Conservation (phyloP, 352 stramenopile species). For the Phytophthora europaea region DNA sequence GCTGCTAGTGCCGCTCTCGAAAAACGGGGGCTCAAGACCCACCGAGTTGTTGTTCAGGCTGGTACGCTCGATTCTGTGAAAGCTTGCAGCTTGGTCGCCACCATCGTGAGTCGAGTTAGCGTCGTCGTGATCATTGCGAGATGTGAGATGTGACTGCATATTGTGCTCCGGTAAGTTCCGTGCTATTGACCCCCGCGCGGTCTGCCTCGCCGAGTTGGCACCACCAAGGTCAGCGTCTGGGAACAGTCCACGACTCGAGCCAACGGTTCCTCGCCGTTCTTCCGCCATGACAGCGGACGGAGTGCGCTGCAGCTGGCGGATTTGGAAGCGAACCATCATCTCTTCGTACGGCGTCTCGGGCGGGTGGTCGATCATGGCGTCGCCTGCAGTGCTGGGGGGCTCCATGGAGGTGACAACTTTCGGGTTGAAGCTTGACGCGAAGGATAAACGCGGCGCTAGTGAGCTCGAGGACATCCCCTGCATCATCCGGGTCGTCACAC, state of each 20-base stretch:
- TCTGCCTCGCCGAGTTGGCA: not conserved
- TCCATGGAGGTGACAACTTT: not conserved
- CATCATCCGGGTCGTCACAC: not conserved
- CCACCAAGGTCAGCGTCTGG: not conserved
- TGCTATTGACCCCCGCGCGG: not conserved
- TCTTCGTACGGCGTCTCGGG: conserved; percentile 34
- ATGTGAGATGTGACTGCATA: not conserved
- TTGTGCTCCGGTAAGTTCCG: not conserved
- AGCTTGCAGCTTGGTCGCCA: not conserved
- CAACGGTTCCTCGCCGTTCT: not conserved
- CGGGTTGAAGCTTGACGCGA: not conserved
- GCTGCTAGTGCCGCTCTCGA: conserved; percentile 8
- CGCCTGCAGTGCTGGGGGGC: not conserved
- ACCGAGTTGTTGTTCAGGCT: not conserved
- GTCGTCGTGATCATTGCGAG: conserved; percentile 2
- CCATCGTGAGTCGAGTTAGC: not conserved
- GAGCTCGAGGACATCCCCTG: not conserved
- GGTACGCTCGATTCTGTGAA: not conserved
- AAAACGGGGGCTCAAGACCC: not conserved
- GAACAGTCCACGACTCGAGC: not conserved
- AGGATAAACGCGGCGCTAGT: not conserved
- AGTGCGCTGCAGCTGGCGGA: conserved; percentile 31
- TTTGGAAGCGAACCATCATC: conserved; percentile 56
- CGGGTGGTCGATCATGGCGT: not conserved
- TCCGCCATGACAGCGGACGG: conserved; percentile 5